phyloP scores from a whole-genome alignment of 306 rosid genomes.

The Canavalia gladiata region DNA sequence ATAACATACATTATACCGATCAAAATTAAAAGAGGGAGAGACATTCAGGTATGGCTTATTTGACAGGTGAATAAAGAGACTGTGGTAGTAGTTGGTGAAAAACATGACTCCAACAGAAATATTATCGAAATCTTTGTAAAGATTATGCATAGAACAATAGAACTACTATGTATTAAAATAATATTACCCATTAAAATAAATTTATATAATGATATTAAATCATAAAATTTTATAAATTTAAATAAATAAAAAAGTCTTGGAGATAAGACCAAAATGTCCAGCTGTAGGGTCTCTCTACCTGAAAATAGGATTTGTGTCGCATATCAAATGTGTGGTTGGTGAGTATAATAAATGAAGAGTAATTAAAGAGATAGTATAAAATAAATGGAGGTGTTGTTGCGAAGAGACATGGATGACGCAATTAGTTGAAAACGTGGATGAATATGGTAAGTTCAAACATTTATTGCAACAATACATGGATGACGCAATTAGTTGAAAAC shows the following conservation, averaged over 20 bases:
- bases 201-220: too few species aligned
- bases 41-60: neutral
- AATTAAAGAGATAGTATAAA: neutral
- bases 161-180: neutral
- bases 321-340: neutral
- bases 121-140: neutral
- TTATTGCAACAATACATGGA: neutral
- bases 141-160: neutral
- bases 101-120: neutral
- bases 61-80: neutral
- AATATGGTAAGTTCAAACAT: conserved; percentile 16
- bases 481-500: neutral
- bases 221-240: too few species aligned
- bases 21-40: neutral
- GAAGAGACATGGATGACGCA: neutral
- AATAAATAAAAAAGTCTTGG: too few species aligned
- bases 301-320: neutral
- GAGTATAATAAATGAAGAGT: conserved; percentile 1
- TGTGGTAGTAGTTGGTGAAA: neutral
- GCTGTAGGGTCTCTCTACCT: neutral
- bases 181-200: too few species aligned
- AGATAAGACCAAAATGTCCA: neutral
- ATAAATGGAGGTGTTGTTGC: neutral
- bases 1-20: neutral
- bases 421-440: conserved; percentile 11